phyloP scores from a whole-genome alignment of 2,329 filamentous ascomycete species.

The Dryadomyces quercivorus region DNA sequence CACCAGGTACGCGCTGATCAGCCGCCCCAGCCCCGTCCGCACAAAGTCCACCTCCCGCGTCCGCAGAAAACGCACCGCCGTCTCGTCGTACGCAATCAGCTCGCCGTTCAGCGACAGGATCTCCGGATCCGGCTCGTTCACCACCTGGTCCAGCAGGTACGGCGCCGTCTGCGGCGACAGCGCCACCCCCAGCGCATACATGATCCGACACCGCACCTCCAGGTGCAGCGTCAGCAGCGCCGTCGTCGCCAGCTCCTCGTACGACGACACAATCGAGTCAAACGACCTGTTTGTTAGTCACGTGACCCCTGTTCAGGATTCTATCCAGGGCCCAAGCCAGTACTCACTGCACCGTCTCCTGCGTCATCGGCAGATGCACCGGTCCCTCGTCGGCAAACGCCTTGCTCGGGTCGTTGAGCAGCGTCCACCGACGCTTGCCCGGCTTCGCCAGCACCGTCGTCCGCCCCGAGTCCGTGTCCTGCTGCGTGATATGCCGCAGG shows the following conservation, averaged over 20 bases:
- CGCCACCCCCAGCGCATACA: conserved; percentile 60
- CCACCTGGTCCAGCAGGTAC: conserved; percentile 57
- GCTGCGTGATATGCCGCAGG: conserved; percentile 68
- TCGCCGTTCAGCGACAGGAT: conserved; percentile 77
- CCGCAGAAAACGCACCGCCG: conserved; percentile 60
- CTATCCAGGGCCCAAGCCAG: background rate
- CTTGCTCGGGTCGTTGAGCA: conserved; percentile 53
- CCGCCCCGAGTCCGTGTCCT: conserved; percentile 54
- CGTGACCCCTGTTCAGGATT: too few relatives aligned
- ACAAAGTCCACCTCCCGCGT: conserved; percentile 62
- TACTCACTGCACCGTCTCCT: conserved; percentile 62
- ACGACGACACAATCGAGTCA: conserved; percentile 73
- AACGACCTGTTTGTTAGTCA: conserved; percentile 48
- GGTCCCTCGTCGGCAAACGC: conserved; percentile 47
- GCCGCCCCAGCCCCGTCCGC: conserved; percentile 58
- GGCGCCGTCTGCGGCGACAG: conserved; percentile 48
- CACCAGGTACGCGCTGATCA: conserved; percentile 72
- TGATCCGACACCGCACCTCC: conserved; percentile 74
- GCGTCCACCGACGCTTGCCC: conserved; percentile 67
- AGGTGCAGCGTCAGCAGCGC: conserved; percentile 79
- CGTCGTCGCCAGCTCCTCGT: conserved; percentile 66
- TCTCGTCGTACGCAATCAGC: conserved; percentile 80
- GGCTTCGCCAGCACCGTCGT: conserved; percentile 35
- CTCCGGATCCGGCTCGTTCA: conserved; percentile 64
- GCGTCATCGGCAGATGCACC: conserved; percentile 77